Evolutionary conservation across 352 stramenopile species (phyloP), one percentile per base, ranked within the genome.

Genomic region (Blastocystis sp.): DNA sequence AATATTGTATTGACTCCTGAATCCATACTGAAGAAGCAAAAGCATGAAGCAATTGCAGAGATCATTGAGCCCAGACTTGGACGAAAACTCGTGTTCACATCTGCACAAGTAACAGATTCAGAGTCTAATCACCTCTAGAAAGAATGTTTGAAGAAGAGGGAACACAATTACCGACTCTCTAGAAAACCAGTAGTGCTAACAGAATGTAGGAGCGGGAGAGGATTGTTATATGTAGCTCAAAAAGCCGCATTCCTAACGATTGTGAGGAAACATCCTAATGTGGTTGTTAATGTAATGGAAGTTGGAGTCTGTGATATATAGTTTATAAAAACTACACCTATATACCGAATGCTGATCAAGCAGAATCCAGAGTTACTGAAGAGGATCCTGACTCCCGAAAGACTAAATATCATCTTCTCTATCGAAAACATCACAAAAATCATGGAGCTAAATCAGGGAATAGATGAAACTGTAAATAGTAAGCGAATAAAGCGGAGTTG

Each of bases 361-460:
- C 56, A 83, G 42, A 63, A 65, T 51, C 71, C 71, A 0, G 27
- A 83, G 3, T 46, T 83, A 37, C 51, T 66, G 27, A 83, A 83
- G 46, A 19, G 29, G 0, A 14, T 83, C 5, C 51, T 83, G 3
- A 46, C 71, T 19, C 51, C 71, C 7, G 71, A 83, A 0, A 51
- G 46, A 14, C n/a, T 83, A 21, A 27, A 83, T n/a, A 21, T 29
- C 24, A 37, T 63, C 14, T 83, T 65, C 51, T 66, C 42, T 19
- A 32, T 24, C 24, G 71, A 83, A 35, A 65, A 52, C 0, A 27
- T 83, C 12, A 37, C 56, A 43, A 52, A 27, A 24, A 63, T 83
- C 9, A 35, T 59, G 51, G 49, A 66, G 0, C 39, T 83, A 5
- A 51, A 52, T 37, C 51, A 37, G 16, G 51, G 66, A n/a, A 49